A percentile compares a stretch with the other conserved stretches of the same genome.
Conservation (phyloP, 2,329 filamentous ascomycete genomes). For the Monosporascus sp. region DNA sequence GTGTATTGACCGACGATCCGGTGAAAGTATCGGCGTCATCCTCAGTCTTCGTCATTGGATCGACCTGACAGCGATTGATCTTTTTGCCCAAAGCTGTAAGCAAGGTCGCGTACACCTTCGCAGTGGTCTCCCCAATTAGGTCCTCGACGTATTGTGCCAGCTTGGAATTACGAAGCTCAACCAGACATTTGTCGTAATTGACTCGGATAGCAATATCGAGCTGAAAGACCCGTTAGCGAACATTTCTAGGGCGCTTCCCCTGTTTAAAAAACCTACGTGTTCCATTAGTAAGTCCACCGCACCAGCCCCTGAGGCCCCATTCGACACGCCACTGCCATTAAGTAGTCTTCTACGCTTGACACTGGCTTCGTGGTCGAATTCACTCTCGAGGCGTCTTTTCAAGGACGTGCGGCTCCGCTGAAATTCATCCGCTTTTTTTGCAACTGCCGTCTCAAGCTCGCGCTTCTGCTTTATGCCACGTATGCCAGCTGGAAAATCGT, state of each 20-base stretch:
- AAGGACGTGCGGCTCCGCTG: conserved; percentile 15
- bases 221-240: conserved; percentile 38
- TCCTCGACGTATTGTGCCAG: conserved; percentile 69
- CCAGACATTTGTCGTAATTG: conserved; percentile 79
- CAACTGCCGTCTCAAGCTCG: conserved; percentile 42
- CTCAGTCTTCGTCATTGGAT: conserved; percentile 44
- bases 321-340: conserved; percentile 37
- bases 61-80: conserved; percentile 60
- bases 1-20: conserved; percentile 42
- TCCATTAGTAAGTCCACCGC: conserved; percentile 35
- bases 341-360: conserved; percentile 52
- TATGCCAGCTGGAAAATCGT: conserved; percentile 45
- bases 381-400: conserved; percentile 22
- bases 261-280: conserved; percentile 40
- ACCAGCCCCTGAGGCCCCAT: conserved; percentile 35
- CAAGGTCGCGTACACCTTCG: conserved; percentile 70
- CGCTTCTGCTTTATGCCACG: conserved; percentile 63
- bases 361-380: conserved; percentile 12
- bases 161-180: conserved; percentile 74
- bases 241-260: neutral
- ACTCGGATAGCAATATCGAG: conserved; percentile 69
- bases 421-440: conserved; percentile 18
- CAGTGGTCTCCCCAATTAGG: conserved; percentile 66
- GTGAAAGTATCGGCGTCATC: conserved; percentile 30
- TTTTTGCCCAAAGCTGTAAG: conserved; percentile 66